Evolutionary conservation across 2,329 filamentous ascomycete species (phyloP).

Genomic region (Canariomyces notabilis): DNA sequence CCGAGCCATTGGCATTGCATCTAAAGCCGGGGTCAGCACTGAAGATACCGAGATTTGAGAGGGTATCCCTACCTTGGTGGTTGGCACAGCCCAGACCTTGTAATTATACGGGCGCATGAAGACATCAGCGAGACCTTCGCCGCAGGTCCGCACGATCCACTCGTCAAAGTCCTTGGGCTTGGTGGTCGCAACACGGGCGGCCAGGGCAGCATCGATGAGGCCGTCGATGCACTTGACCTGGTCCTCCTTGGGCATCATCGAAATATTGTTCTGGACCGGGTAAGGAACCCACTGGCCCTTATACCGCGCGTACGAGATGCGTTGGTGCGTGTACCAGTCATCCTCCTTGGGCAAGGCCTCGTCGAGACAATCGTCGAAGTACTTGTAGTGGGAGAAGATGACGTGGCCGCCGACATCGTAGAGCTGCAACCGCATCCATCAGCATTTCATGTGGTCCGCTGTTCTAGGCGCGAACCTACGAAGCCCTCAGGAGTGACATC

Average conservation of each 20-base stretch:
- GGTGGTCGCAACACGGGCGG: constrained; percentile 76
- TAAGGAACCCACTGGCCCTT: constrained; percentile 96
- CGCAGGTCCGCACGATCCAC: constrained; percentile 93
- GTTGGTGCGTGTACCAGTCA: constrained; percentile 97
- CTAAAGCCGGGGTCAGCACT: constrained; percentile 40
- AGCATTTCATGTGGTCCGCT: constrained; percentile 16
- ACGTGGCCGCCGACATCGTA: constrained; percentile 98
- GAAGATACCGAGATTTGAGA: background rate
- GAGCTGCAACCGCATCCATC: constrained; percentile 52
- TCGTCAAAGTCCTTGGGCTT: constrained; percentile 98
- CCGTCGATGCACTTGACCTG: constrained; percentile 92
- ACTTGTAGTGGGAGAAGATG: constrained; percentile 99
- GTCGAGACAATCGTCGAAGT: constrained; percentile 98
- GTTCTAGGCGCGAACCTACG: constrained; percentile 52
- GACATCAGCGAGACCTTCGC: constrained; percentile 80
- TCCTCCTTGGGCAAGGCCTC: constrained; percentile 90
- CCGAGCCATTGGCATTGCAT: constrained; percentile 99
- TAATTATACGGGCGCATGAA: constrained; percentile 99
- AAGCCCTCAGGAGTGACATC: constrained; percentile 95
- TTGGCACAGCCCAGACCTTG: constrained; percentile 99
- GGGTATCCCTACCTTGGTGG: constrained; percentile 68
- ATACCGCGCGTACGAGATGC: constrained; percentile 98
- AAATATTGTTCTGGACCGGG: constrained; percentile 99
- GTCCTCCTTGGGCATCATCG: constrained; percentile 94
- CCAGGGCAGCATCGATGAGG: constrained; percentile 89